phyloP scores from a whole-genome alignment of 768 basidiomycete genomes.

The Cyclocybe aegerita region DNA sequence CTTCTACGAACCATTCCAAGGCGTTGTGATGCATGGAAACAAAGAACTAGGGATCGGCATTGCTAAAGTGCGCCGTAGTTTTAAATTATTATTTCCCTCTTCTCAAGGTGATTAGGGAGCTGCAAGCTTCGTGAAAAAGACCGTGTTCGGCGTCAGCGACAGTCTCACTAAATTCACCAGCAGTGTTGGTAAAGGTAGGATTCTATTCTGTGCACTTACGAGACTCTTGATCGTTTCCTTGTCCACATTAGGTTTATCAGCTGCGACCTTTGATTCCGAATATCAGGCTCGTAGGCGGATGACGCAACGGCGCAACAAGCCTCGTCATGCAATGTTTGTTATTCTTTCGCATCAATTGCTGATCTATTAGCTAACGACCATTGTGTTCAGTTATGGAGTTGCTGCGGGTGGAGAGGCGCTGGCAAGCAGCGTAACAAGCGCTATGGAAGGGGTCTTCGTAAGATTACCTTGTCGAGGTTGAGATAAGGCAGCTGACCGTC shows the following conservation, averaged over 20 bases:
- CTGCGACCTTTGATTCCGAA: slow-evolving; percentile 94
- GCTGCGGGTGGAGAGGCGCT: slow-evolving; percentile 93
- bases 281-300: slow-evolving; percentile 89
- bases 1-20: slow-evolving; percentile 98
- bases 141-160: slow-evolving; percentile 94
- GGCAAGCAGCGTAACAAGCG: slow-evolving; percentile 91
- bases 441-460: slow-evolving; percentile 93
- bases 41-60: slow-evolving; percentile 92
- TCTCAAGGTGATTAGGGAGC: slow-evolving; percentile 62
- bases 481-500: background rate
- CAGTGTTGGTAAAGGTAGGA: slow-evolving; percentile 89
- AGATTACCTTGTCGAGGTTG: background rate
- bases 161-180: slow-evolving; percentile 98
- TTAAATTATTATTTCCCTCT: background rate
- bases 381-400: slow-evolving; percentile 77
- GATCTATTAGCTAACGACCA: background rate
- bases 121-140: slow-evolving; percentile 98
- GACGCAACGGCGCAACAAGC: slow-evolving; percentile 89
- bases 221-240: background rate
- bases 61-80: slow-evolving; percentile 63
- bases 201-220: background rate
- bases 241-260: slow-evolving; percentile 71
- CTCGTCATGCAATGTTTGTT: slow-evolving; percentile 89
- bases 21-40: slow-evolving; percentile 95
- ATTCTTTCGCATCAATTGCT: background rate